Conservation (phyloP, 306 rosid species). For the Acacia confusa region DNA sequence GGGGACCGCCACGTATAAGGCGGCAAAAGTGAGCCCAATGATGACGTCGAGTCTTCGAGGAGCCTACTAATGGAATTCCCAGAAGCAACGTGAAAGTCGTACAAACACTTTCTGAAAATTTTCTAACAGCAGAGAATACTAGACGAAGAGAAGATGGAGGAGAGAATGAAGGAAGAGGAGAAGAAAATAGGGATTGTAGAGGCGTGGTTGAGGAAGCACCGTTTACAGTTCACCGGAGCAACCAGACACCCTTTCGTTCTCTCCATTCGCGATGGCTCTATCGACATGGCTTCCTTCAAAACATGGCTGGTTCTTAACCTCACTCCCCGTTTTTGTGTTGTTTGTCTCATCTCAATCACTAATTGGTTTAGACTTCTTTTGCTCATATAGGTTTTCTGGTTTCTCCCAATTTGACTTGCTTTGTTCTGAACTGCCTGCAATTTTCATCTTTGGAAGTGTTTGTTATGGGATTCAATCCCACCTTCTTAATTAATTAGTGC, state of each 20-base stretch:
- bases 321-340: neutral
- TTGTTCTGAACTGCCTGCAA: neutral
- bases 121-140: neutral
- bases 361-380: neutral
- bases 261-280: conserved; percentile 63
- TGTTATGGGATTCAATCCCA: neutral
- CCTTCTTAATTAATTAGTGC: neutral
- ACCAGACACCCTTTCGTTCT: conserved; percentile 77
- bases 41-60: neutral
- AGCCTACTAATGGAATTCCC: neutral
- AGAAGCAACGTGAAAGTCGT: neutral
- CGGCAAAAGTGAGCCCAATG: neutral
- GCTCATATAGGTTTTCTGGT: neutral
- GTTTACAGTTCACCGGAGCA: conserved; percentile 49
- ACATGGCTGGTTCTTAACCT: conserved; percentile 61
- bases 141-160: conserved; percentile 26
- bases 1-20: conserved; percentile 12
- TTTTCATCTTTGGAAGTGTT: neutral
- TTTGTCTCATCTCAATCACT: neutral
- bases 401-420: neutral
- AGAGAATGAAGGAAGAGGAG: conserved; percentile 31
- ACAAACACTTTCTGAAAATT: neutral
- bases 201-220: conserved; percentile 73
- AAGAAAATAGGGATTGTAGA: conserved; percentile 42
- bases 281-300: conserved; percentile 62